Base-by-base conservation (phyloP, 441 rosid genomes). In the Cnidoscolus chayamansa region DNA sequence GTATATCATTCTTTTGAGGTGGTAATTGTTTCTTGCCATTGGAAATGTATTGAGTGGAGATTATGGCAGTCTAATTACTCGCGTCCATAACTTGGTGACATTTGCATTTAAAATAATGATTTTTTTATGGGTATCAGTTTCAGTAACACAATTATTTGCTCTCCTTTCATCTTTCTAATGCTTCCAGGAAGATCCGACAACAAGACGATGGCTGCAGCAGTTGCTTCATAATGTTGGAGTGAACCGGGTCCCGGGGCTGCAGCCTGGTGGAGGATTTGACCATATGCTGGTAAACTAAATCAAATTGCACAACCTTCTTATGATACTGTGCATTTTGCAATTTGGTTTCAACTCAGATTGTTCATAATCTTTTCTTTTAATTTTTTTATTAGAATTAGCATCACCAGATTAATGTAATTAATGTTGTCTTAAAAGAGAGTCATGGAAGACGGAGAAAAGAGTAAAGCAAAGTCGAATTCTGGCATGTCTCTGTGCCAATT, bases 171-270 rank as follows among this genome's bases (percentile, higher is more conserved):
- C 47, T 67, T 66, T 61, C 40, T 75, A 12, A 54, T 75, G 61
- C 65, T 61, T 72, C 15, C 86, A 95, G 99, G 99, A 95, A 71
- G 99, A 95, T 82, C 92, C 88, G 72, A 93, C 97, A 9, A 91
- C 99, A 10, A 93, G 95, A 84, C 84, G 96, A 81, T 95, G 99
- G 99, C 90, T 93, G 80, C 99, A 95, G 50, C 99, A 93, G 80
- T 72, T 95, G 86, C 98, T 93, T 79, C 88, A 84, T 82, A 95
- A 88, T 70, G 97, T 95, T 16, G 94, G 90, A 35, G 92, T 82
- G 74, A 84, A 70, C 71, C 91, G 97, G 20, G 92, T 88, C 48
- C 89, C 97, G 0, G 77, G 88, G 32, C 88, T 93, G 72, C 97
- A 86, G 77, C 82, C 86, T 10, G 91, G 92, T 10, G 94, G 85